A percentile compares a stretch with the other conserved stretches of the same genome.
Evolutionary conservation across 768 basidiomycete species (phyloP).

Genomic region (Lactifluus pinguis): DNA sequence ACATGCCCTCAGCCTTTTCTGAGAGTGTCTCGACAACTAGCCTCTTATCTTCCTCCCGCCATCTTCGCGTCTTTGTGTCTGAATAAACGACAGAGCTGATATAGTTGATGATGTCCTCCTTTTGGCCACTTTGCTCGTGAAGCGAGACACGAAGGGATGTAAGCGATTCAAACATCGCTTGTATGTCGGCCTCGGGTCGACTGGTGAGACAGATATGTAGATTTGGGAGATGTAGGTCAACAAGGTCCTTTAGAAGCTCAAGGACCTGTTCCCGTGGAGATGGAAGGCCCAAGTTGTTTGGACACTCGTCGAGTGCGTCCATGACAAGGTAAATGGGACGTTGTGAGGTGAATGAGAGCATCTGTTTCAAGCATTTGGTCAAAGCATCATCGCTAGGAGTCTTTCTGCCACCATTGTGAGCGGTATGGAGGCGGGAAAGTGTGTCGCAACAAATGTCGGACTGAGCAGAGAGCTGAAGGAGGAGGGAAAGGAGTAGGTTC

Average conservation of each 20-base stretch:
- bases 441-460: not conserved
- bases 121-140: not conserved
- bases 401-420: not conserved
- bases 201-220: not conserved
- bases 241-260: not conserved
- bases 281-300: not conserved
- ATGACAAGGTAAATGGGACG: not conserved
- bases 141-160: conserved; percentile 1
- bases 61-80: not conserved
- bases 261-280: not conserved
- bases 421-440: not conserved
- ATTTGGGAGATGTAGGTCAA: not conserved
- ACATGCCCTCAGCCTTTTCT: conserved; percentile 2
- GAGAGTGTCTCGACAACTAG: conserved; percentile 3
- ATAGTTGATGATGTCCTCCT: not conserved
- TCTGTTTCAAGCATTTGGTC: not conserved
- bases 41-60: conserved; percentile 1
- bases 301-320: conserved; percentile 7
- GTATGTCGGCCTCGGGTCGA: not conserved
- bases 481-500: not conserved
- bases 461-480: not conserved
- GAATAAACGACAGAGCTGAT: not conserved
- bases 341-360: not conserved
- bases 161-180: not conserved
- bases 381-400: not conserved